Percentiles rank a stretch among this genome's conserved stretches.
Evolutionary conservation across 192 early-diverging fungal genomes (phyloP).

Genomic region (Backusella psychrophila): DNA sequence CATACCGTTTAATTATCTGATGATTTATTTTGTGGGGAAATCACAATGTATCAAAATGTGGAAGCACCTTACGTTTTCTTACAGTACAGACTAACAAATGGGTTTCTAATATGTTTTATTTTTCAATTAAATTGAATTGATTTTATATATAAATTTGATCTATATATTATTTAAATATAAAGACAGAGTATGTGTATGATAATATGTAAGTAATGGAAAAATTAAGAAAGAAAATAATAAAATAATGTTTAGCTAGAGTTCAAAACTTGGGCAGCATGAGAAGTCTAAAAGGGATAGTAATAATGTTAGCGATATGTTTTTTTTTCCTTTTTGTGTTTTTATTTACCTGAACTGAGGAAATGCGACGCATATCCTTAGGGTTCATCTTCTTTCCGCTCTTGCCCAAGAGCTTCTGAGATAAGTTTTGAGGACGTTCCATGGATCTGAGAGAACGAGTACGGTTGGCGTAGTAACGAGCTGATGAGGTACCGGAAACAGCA

Average conservation of each 20-base stretch:
- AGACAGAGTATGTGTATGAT: not conserved
- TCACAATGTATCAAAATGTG: too few species aligned
- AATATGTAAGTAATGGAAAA: not conserved
- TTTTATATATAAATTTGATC: not conserved
- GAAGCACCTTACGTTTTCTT: too few species aligned
- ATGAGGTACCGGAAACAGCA: constrained; percentile 31
- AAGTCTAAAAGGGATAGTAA: too few species aligned
- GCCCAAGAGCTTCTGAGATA: not conserved
- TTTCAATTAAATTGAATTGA: not conserved
- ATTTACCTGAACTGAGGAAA: constrained; percentile 61
- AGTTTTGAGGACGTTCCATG: constrained; percentile 24
- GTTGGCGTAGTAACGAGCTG: constrained; percentile 38
- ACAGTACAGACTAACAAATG: not conserved
- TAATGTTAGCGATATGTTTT: too few species aligned
- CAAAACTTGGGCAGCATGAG: constrained; percentile 26
- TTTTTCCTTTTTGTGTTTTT: too few species aligned
- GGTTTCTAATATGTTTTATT: not conserved
- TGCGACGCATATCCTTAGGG: constrained; percentile 64
- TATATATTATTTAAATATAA: not conserved
- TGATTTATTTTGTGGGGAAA: too few species aligned
- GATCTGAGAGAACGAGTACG: constrained; percentile 24
- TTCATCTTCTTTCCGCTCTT: constrained; percentile 57
- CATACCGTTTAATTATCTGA: too few species aligned
- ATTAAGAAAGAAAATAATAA: not conserved
- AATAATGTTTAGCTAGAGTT: not conserved